phyloP scores from a whole-genome alignment of 306 rosid species.

The Coriaria nepalensis region DNA sequence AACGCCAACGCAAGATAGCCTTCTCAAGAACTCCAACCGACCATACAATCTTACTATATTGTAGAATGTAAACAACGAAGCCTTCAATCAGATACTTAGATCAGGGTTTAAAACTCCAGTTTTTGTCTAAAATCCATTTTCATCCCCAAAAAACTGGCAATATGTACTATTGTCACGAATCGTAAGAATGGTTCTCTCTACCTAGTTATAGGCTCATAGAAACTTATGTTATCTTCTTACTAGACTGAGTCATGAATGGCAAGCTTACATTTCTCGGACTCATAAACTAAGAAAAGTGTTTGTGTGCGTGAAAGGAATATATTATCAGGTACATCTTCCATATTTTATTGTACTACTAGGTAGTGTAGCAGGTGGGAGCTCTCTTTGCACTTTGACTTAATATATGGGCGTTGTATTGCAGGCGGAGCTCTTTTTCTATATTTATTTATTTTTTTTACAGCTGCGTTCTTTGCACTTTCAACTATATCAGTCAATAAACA shows the following conservation, averaged over 20 bases:
- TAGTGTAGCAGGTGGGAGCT: not conserved
- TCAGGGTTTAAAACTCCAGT: not conserved
- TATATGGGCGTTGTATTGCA: slow-evolving; percentile 22
- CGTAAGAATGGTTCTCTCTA: not conserved
- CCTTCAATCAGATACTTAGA: slow-evolving; percentile 17
- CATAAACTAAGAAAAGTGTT: slow-evolving; percentile 73
- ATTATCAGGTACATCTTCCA: slow-evolving; percentile 55
- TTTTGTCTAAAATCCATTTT: no score
- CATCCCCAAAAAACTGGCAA: no score
- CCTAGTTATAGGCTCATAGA: not conserved
- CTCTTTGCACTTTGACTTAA: no score
- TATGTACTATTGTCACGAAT: no score
- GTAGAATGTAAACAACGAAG: slow-evolving; percentile 13
- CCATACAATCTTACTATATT: slow-evolving; percentile 76
- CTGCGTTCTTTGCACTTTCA: slow-evolving; percentile 35
- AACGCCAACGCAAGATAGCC: slow-evolving; percentile 84
- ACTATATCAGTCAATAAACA: slow-evolving; percentile 64
- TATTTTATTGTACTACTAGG: not conserved
- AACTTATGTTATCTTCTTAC: not conserved
- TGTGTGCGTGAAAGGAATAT: slow-evolving; percentile 80
- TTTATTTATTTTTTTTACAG: not conserved
- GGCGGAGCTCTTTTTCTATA: slow-evolving; percentile 33
- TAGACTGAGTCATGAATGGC: slow-evolving; percentile 96
- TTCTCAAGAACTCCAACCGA: slow-evolving; percentile 86
- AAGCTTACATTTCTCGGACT: slow-evolving; percentile 62